These are phyloP conservation scores for Colletotrichum spaethianum DNA, from an alignment of 2,329 filamentous ascomycete species.

Conservation along the genomic window DNA sequence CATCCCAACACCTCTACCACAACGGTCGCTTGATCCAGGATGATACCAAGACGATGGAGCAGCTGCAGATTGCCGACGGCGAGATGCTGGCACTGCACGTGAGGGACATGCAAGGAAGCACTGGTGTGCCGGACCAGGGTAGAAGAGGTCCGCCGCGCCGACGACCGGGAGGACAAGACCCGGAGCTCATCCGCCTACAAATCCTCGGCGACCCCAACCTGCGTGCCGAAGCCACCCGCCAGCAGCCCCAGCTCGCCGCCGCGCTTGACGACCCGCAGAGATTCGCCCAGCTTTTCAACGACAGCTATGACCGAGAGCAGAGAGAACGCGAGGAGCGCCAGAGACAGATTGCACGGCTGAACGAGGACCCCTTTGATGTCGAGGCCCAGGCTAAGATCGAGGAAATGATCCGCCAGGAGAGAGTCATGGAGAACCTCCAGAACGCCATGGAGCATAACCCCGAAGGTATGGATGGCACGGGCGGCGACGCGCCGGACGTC, in stretches of 20 bases:
- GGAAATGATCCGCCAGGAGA: conserved; percentile 96
- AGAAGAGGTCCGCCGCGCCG: conserved; percentile 54
- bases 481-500: background rate
- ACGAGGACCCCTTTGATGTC: conserved; percentile 94
- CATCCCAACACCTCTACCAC: conserved; percentile 88
- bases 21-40: conserved; percentile 85
- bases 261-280: conserved; percentile 81
- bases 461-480: conserved; percentile 77
- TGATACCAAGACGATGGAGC: conserved; percentile 84
- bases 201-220: conserved; percentile 84
- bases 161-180: conserved; percentile 67
- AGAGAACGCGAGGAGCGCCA: conserved; percentile 83
- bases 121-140: conserved; percentile 54
- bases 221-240: conserved; percentile 78
- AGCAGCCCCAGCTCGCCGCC: conserved; percentile 82
- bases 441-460: conserved; percentile 98
- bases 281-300: conserved; percentile 81
- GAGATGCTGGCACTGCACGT: conserved; percentile 95
- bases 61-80: conserved; percentile 85
- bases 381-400: conserved; percentile 94
- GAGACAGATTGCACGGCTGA: conserved; percentile 86
- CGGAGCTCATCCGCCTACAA: conserved; percentile 86
- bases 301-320: conserved; percentile 78
- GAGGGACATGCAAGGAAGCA: conserved; percentile 68
- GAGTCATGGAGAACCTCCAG: conserved; percentile 94